Conservation (phyloP, 2,329 filamentous ascomycete species). For the Aureobasidium sp. region DNA sequence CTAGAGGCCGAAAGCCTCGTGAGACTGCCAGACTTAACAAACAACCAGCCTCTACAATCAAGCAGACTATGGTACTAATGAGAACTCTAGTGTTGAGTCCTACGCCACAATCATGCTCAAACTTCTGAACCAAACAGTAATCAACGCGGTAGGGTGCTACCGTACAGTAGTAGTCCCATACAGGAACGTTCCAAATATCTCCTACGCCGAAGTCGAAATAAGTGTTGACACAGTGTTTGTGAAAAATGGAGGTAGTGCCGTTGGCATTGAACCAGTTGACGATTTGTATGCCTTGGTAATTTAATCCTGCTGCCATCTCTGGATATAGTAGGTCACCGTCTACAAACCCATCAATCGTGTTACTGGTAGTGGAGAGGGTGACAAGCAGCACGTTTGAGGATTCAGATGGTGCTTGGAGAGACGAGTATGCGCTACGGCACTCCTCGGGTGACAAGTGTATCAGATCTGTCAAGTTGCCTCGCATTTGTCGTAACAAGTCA, state of each 20-base stretch:
- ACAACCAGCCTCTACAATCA: neutral
- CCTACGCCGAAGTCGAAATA: neutral
- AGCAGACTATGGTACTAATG: neutral
- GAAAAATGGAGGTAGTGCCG: neutral
- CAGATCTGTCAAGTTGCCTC: neutral
- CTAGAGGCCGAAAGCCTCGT: neutral
- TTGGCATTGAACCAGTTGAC: neutral
- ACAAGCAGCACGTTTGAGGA: constrained; percentile 3
- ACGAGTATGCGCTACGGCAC: constrained; percentile 4
- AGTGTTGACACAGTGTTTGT: constrained; percentile 2
- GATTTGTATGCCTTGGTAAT: neutral
- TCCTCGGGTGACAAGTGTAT: neutral
- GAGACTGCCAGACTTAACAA: constrained; percentile 1
- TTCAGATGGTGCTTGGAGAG: neutral
- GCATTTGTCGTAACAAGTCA: neutral
- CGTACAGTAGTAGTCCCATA: constrained; percentile 8
- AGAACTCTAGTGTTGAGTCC: neutral
- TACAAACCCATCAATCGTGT: neutral
- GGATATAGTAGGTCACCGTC: constrained; percentile 3
- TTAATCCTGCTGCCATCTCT: neutral
- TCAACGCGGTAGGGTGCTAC: neutral
- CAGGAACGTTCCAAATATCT: neutral
- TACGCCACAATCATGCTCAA: constrained; percentile 1
- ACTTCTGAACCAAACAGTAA: constrained; percentile 9
- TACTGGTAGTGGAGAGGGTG: neutral